Evolutionary conservation across 164 flowering plant species (phyloP).

Genomic region (Umbilicus rupestris): DNA sequence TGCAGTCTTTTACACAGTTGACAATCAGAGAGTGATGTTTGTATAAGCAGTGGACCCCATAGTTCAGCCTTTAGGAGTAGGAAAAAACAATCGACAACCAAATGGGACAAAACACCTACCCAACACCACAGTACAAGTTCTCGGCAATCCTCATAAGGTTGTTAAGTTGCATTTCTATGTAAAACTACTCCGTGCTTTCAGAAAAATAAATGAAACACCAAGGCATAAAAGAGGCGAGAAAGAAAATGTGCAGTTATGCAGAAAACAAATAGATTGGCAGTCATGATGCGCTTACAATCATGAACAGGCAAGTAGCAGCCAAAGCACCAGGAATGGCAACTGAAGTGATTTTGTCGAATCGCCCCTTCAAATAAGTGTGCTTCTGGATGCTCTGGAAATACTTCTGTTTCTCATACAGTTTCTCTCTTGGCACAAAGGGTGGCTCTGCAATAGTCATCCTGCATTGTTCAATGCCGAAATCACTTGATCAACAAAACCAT

Average conservation of each 20-base stretch:
- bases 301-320: slow-evolving; percentile 22
- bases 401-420: slow-evolving; percentile 40
- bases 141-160: neutral
- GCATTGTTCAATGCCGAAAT: neutral
- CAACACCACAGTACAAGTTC: neutral
- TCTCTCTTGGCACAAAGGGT: slow-evolving; percentile 42
- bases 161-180: neutral
- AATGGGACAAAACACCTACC: neutral
- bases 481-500: neutral
- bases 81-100: neutral
- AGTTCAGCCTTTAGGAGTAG: neutral
- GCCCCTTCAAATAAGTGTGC: slow-evolving; percentile 44
- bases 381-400: slow-evolving; percentile 37
- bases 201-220: too few species aligned
- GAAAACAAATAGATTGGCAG: too few species aligned
- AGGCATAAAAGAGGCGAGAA: neutral
- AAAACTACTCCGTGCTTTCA: too few species aligned
- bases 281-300: slow-evolving; percentile 33
- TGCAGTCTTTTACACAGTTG: neutral
- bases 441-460: slow-evolving; percentile 27
- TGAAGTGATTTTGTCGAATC: slow-evolving; percentile 44
- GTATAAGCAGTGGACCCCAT: neutral
- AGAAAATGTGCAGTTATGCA: neutral
- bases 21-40: neutral
- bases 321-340: slow-evolving; percentile 50